Evolutionary conservation across 2,329 filamentous ascomycete genomes (phyloP).

Genomic region (Penicillium expansum): DNA sequence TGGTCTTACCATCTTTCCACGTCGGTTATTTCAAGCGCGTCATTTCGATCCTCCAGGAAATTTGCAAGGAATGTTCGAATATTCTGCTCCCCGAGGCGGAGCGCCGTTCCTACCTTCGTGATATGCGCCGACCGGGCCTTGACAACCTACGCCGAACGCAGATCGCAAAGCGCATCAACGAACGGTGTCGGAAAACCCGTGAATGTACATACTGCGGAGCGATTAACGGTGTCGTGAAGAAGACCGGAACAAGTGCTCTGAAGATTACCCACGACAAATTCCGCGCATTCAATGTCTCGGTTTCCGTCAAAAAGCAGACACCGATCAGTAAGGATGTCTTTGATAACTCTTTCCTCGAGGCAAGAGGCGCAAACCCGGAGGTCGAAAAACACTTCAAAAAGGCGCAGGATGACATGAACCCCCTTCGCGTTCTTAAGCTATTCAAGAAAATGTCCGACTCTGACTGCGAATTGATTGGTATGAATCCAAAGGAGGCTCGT

Average conservation of each 20-base stretch:
- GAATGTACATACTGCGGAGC: slow-evolving; percentile 75
- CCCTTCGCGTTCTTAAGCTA: slow-evolving; percentile 80
- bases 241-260: slow-evolving; percentile 74
- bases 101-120: slow-evolving; percentile 71
- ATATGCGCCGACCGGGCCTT: slow-evolving; percentile 74
- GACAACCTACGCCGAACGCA: slow-evolving; percentile 83
- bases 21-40: slow-evolving; percentile 94
- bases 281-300: slow-evolving; percentile 81
- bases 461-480: slow-evolving; percentile 87
- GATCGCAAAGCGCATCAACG: slow-evolving; percentile 83
- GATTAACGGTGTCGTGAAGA: slow-evolving; percentile 88
- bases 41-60: slow-evolving; percentile 86
- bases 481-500: slow-evolving; percentile 80
- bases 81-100: slow-evolving; percentile 80
- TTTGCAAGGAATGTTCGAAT: slow-evolving; percentile 90
- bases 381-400: slow-evolving; percentile 88
- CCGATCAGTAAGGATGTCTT: slow-evolving; percentile 81
- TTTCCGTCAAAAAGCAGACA: slow-evolving; percentile 76
- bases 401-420: slow-evolving; percentile 91
- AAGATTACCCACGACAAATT: slow-evolving; percentile 96
- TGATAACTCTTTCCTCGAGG: slow-evolving; percentile 78
- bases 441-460: slow-evolving; percentile 82
- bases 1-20: slow-evolving; percentile 90
- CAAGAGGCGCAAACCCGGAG: slow-evolving; percentile 73
- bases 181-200: slow-evolving; percentile 84